A percentile compares a stretch with the other conserved stretches of the same genome.
phyloP scores from a whole-genome alignment of 2,329 filamentous ascomycete genomes.

The Beauveria scarabaeidicola region DNA sequence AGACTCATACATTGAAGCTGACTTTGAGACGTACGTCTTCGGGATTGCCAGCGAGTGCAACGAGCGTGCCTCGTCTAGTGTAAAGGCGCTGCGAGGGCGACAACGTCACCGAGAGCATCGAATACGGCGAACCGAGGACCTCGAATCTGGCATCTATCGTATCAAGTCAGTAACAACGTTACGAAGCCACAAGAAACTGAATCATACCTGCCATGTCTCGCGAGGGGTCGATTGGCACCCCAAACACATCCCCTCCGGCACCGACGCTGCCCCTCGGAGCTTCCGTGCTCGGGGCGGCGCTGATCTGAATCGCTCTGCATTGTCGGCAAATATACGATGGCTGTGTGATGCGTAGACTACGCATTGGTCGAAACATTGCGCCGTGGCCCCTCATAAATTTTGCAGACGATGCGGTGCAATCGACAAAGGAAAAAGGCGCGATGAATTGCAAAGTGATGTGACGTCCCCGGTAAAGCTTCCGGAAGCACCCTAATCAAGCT shows the following conservation, averaged over 20 bases:
- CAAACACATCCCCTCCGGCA: conserved; percentile 46
- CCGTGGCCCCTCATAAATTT: conserved; percentile 32
- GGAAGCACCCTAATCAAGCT: conserved; percentile 3
- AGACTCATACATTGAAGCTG: too few relatives aligned
- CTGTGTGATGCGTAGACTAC: conserved; percentile 19
- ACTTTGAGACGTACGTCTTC: conserved; percentile 59
- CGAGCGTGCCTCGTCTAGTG: conserved; percentile 82
- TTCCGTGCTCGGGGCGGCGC: conserved; percentile 49
- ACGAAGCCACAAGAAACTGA: not conserved
- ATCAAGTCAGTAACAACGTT: not conserved
- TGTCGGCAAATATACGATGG: conserved; percentile 41
- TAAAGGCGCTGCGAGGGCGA: conserved; percentile 91
- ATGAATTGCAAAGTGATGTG: not conserved
- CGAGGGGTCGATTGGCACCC: conserved; percentile 34
- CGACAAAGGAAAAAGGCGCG: not conserved
- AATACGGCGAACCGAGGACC: conserved; percentile 84
- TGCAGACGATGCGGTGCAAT: conserved; percentile 3
- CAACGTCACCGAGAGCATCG: conserved; percentile 84
- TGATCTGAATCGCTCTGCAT: conserved; percentile 56
- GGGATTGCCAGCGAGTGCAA: conserved; percentile 80
- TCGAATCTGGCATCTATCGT: conserved; percentile 82
- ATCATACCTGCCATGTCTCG: conserved; percentile 43
- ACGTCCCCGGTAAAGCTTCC: conserved; percentile 6
- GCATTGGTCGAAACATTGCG: conserved; percentile 29
- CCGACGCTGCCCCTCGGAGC: conserved; percentile 28